phyloP scores from a whole-genome alignment of 345 rosid species.

The Gossypium anomalum region DNA sequence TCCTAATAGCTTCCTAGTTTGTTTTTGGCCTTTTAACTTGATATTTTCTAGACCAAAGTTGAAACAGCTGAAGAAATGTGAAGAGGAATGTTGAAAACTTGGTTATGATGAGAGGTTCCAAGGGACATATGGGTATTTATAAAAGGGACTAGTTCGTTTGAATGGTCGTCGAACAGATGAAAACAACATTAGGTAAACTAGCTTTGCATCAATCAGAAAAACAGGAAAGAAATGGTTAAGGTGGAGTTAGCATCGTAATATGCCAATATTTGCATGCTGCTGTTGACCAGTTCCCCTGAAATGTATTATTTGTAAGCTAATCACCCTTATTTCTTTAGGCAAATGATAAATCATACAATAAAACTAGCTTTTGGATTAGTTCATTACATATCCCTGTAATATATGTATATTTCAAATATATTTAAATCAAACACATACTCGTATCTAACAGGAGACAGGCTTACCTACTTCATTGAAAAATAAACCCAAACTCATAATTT shows the following conservation, averaged over 20 bases:
- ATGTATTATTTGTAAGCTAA: neutral
- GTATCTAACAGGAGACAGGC: conserved; percentile 8
- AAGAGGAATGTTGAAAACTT: conserved; percentile 9
- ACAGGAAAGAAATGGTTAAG: conserved; percentile 3
- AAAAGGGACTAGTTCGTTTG: conserved; percentile 10
- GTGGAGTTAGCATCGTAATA: conserved; percentile 35
- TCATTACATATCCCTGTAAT: too few relatives aligned
- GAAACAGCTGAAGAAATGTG: neutral
- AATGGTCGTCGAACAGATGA: conserved; percentile 15
- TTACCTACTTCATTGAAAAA: conserved; percentile 37
- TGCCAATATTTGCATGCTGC: conserved; percentile 10
- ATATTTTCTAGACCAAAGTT: neutral
- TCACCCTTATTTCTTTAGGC: neutral
- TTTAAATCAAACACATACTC: neutral
- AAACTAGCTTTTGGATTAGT: conserved; percentile 1
- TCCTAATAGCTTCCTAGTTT: neutral
- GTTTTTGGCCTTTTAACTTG: conserved; percentile 3
- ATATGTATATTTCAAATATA: too few relatives aligned
- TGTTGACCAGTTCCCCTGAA: conserved; percentile 2
- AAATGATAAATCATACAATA: neutral
- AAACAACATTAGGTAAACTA: conserved; percentile 28
- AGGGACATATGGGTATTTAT: conserved; percentile 30
- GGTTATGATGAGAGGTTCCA: conserved; percentile 20
- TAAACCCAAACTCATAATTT: neutral
- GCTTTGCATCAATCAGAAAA: neutral